Conservation (phyloP, 495 filamentous ascomycete species). For the Pyronema omphalodes region DNA sequence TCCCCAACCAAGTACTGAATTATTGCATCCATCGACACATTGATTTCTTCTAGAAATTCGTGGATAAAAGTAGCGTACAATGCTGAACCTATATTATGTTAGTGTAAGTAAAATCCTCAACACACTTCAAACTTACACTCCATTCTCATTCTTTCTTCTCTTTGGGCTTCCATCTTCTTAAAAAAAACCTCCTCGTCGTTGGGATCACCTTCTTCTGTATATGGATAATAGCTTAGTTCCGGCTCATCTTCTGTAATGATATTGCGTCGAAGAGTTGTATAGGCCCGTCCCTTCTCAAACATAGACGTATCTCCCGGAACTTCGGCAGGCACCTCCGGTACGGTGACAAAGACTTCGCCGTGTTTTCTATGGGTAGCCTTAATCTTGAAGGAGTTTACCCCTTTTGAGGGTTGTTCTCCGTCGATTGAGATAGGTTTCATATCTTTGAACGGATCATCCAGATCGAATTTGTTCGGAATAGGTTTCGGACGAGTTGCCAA, state of each 20-base stretch:
- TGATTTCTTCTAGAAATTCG: slow-evolving; percentile 14
- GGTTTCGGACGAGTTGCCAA: no score
- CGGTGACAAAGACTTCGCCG: background rate
- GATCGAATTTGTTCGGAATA: background rate
- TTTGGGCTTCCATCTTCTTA: slow-evolving; percentile 18
- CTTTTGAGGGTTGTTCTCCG: background rate
- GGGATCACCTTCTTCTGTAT: slow-evolving; percentile 24
- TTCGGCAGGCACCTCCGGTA: slow-evolving; percentile 1
- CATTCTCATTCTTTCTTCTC: slow-evolving; percentile 11
- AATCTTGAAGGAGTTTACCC: background rate
- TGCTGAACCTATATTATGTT: slow-evolving; percentile 9
- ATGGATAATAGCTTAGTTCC: slow-evolving; percentile 24
- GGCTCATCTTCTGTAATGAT: slow-evolving; percentile 25
- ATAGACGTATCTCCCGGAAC: slow-evolving; percentile 11
- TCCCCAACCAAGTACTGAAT: slow-evolving; percentile 15
- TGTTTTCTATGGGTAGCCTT: background rate
- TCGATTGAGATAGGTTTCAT: slow-evolving; percentile 17
- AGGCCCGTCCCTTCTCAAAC: slow-evolving; percentile 17
- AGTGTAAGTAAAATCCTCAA: background rate
- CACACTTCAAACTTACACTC: slow-evolving; percentile 14
- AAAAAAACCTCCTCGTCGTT: slow-evolving; percentile 19
- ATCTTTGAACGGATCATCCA: slow-evolving; percentile 17
- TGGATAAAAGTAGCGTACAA: slow-evolving; percentile 17
- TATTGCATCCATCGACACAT: slow-evolving; percentile 11
- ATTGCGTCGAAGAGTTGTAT: slow-evolving; percentile 24